Base-by-base conservation (phyloP, 2,329 filamentous ascomycete genomes). In the Curvularia sp. region DNA sequence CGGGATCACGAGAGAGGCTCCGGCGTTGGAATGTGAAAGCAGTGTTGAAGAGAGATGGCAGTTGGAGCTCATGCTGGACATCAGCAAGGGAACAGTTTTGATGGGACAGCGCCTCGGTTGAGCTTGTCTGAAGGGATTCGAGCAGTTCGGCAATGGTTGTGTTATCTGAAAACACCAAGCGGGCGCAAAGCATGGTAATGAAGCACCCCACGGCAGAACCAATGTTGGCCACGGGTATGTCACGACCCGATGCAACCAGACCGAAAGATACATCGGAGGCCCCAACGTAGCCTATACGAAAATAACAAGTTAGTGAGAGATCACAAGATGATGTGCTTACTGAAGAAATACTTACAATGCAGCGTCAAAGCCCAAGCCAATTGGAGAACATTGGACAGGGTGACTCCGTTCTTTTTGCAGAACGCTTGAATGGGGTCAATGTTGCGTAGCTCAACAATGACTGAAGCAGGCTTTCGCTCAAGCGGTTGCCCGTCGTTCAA, bases 161-260 rank as follows among this genome's bases (percentile, higher is more conserved):
- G 46, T 76, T 54, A 65, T 72, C 53, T 48, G 71, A 55, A 68
- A 82, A 63, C 55, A 75, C 67, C 4, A 85, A 74, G 5, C 81
- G 79, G 57, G 80, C 84, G 46, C 84, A 80, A 2, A 86, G 77
- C 79, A 86, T 85, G 53, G 84, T 85, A 58, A 86, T 82, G 48
- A 85, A 83, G 9, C 80, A 77, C 0, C 85, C 85, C 10, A 83
- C 78, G 1, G 83, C 79, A 2, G 81, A 75, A 2, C 81, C 76
- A 10, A 86, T 81, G 0, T 79, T 78, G 2, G 77, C 71, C 0
- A 87, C 74, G 0, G 82, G 79, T 4, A 81, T 77, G 58, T 86
- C 84, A 13, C 85, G 77, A 1, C 85, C 85, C 0, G 83, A 83
- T 3, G 83, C 70, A 0, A 85, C 78, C 55, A 85, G 83, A 1